phyloP scores from a whole-genome alignment of 257 asterid species.

The Ballota nigra region DNA sequence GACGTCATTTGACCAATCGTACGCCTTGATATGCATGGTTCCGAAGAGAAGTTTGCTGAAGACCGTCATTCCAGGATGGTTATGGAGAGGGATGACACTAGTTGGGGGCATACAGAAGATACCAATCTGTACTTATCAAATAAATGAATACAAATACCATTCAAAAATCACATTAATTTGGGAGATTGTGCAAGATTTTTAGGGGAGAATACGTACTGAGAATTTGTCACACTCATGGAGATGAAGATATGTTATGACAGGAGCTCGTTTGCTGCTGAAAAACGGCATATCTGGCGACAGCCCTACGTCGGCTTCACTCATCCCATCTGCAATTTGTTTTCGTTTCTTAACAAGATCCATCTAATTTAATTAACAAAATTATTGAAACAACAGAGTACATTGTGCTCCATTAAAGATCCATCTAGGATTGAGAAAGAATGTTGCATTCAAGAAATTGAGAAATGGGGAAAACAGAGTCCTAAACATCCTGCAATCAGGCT shows the following conservation, averaged over 20 bases:
- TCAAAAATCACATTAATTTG: background rate
- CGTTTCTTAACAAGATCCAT: too few relatives aligned
- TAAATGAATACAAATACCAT: background rate
- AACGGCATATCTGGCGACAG: slow-evolving; percentile 53
- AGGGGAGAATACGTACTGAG: slow-evolving; percentile 47
- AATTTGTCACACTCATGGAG: slow-evolving; percentile 68
- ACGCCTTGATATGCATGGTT: slow-evolving; percentile 76
- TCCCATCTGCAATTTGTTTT: slow-evolving; percentile 43
- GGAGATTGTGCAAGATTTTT: background rate
- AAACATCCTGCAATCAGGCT: too few relatives aligned
- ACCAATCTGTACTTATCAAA: slow-evolving; percentile 57
- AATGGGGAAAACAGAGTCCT: too few relatives aligned
- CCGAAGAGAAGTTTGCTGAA: slow-evolving; percentile 87
- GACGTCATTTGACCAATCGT: slow-evolving; percentile 55
- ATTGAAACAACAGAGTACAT: background rate
- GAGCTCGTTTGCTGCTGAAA: slow-evolving; percentile 49
- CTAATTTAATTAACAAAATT: background rate
- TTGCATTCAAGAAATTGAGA: too few relatives aligned
- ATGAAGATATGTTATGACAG: slow-evolving; percentile 61
- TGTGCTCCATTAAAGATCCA: background rate
- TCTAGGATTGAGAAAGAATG: background rate
- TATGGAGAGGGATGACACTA: slow-evolving; percentile 88
- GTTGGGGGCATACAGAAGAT: slow-evolving; percentile 89
- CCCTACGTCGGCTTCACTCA: slow-evolving; percentile 61
- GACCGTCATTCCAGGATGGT: slow-evolving; percentile 96